phyloP scores from a whole-genome alignment of 2,329 filamentous ascomycete genomes.

The Diaporthe aspalathi region DNA sequence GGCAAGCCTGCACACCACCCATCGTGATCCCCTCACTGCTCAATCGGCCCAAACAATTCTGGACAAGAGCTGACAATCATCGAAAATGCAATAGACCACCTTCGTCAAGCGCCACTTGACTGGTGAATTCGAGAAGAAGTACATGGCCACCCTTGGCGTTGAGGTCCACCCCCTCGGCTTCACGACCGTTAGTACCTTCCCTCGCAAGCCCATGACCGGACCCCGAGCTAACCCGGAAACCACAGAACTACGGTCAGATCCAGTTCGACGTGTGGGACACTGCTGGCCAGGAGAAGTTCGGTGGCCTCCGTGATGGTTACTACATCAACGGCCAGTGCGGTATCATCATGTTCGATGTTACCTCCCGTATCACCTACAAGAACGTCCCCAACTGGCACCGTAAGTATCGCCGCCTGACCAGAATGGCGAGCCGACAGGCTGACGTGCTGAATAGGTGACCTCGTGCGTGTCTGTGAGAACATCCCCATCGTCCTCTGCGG shows the following conservation, averaged over 20 bases:
- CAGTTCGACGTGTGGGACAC: constrained; percentile 99
- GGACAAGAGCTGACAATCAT: constrained; percentile 35
- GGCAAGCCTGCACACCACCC: constrained; percentile 36
- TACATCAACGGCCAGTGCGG: constrained; percentile 99
- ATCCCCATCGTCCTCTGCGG: constrained; percentile 97
- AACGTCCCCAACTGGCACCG: constrained; percentile 99
- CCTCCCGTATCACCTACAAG: constrained; percentile 99
- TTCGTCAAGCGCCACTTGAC: constrained; percentile 99
- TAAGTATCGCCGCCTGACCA: constrained; percentile 63
- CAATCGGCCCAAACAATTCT: constrained; percentile 1
- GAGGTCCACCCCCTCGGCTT: constrained; percentile 99
- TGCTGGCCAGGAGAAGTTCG: constrained; percentile 99
- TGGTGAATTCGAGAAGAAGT: constrained; percentile 99
- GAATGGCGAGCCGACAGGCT: constrained; percentile 32
- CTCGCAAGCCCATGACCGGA: constrained; percentile 41
- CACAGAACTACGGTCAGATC: constrained; percentile 95
- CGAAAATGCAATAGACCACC: constrained; percentile 78
- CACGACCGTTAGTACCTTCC: constrained; percentile 83
- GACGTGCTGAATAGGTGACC: constrained; percentile 74
- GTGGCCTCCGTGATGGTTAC: constrained; percentile 98
- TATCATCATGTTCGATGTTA: constrained; percentile 99
- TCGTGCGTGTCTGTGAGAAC: constrained; percentile 99
- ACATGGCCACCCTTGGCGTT: constrained; percentile 99
- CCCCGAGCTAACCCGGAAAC: constrained; percentile 46
- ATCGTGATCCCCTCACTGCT: constrained; percentile 39